A percentile compares a stretch with the other conserved stretches of the same genome.
Conservation (phyloP, 495 filamentous ascomycete species). For the Delitschia confertaspora region DNA sequence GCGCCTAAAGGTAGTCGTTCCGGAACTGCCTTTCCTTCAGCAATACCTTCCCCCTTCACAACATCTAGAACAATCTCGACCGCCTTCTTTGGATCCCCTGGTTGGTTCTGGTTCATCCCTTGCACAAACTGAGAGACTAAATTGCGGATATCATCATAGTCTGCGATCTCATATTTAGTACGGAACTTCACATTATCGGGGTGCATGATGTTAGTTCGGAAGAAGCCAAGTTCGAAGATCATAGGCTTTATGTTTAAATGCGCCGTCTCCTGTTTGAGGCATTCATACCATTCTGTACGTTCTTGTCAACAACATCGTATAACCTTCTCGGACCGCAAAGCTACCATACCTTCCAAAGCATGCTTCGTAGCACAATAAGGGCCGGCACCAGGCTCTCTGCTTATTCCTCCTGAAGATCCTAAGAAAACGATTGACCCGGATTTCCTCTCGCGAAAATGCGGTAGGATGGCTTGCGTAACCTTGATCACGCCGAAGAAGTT, state of each 20-base stretch:
- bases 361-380: constrained; percentile 29
- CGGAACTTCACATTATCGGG: constrained; percentile 4
- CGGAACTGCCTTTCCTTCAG: constrained; percentile 29
- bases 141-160: constrained; percentile 1
- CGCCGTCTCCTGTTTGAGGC: constrained; percentile 3
- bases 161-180: constrained; percentile 1
- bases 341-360: constrained; percentile 28
- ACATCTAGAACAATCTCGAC: constrained; percentile 37
- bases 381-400: constrained; percentile 10
- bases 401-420: constrained; percentile 20
- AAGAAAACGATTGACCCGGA: constrained; percentile 27
- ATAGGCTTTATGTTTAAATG: constrained; percentile 13
- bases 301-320: background rate
- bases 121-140: background rate
- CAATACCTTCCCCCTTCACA: constrained; percentile 34
- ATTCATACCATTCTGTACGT: constrained; percentile 1
- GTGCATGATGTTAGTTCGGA: constrained; percentile 19
- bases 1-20: constrained; percentile 33
- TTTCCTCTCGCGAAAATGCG: constrained; percentile 21
- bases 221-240: constrained; percentile 20
- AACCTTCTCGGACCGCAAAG: no score
- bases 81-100: constrained; percentile 35
- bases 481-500: constrained; percentile 29
- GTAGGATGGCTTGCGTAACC: constrained; percentile 24
- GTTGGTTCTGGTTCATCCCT: constrained; percentile 22